A percentile compares a stretch with the other conserved stretches of the same genome.
phyloP scores from a whole-genome alignment of 169 alveolate genomes.

The Theileria sp. region DNA sequence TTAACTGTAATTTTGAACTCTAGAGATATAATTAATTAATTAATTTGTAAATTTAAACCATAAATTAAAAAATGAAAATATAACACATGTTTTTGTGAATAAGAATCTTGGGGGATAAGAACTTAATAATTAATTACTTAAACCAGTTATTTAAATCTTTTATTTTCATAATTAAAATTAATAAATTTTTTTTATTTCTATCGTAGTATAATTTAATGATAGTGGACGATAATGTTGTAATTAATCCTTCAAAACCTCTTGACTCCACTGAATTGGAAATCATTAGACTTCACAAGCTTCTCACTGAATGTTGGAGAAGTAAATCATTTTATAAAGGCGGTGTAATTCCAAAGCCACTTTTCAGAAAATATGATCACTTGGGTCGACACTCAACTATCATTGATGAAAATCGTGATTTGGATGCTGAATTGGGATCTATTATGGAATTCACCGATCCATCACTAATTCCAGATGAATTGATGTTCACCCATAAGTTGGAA shows the following conservation, averaged over 20 bases:
- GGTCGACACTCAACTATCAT: neutral
- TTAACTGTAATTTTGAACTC: neutral
- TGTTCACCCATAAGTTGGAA: constrained; percentile 29
- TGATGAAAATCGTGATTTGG: constrained; percentile 26
- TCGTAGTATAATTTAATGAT: neutral
- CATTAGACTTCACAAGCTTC: constrained; percentile 33
- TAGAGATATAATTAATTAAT: too few relatives aligned
- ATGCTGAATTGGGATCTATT: constrained; percentile 17
- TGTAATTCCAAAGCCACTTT: constrained; percentile 13
- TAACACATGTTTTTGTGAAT: neutral
- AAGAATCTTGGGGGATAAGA: neutral
- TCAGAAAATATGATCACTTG: constrained; percentile 12
- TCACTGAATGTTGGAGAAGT: constrained; percentile 47
- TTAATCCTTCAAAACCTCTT: constrained; percentile 44
- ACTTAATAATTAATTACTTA: too few relatives aligned
- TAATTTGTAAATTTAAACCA: neutral
- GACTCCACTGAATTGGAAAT: constrained; percentile 37
- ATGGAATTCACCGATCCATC: constrained; percentile 21
- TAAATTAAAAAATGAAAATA: too few relatives aligned
- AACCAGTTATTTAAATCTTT: neutral
- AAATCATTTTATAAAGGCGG: constrained; percentile 12
- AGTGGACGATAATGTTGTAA: constrained; percentile 31
- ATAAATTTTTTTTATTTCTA: neutral
- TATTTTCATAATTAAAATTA: neutral
- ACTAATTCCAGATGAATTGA: constrained; percentile 45